Percentiles rank a stretch among this genome's conserved stretches.
These are phyloP conservation scores for Neurospora sp. DNA, from an alignment of 2,329 filamentous ascomycete genomes.

Conservation along the genomic window DNA sequence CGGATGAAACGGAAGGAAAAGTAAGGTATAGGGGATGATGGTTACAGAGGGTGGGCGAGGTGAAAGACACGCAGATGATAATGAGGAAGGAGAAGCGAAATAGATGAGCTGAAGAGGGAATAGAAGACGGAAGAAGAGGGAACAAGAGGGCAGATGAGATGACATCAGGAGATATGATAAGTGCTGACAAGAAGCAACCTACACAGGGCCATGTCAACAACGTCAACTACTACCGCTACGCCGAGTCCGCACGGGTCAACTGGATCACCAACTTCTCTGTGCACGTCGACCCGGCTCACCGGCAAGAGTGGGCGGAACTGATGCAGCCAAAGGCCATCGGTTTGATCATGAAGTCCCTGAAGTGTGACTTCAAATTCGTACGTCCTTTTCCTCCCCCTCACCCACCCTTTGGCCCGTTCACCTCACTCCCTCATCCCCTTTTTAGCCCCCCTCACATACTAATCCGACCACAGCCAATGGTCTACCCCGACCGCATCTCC, in stretches of 20 bases:
- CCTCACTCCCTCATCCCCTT: too few relatives aligned
- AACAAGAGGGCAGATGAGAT: not conserved
- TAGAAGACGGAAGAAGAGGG: not conserved
- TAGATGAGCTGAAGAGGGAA: not conserved
- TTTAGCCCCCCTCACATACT: too few relatives aligned
- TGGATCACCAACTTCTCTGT: conserved; percentile 64
- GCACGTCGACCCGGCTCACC: conserved; percentile 50
- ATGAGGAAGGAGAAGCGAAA: not conserved
- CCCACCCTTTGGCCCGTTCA: too few relatives aligned
- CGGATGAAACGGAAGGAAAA: too few relatives aligned
- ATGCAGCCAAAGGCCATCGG: conserved; percentile 58
- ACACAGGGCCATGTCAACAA: conserved; percentile 72
- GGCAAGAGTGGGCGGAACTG: conserved; percentile 57
- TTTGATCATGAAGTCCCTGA: conserved; percentile 71
- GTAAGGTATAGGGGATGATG: too few relatives aligned
- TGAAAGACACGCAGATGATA: too few relatives aligned
- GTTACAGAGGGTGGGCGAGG: too few relatives aligned
- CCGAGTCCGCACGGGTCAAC: conserved; percentile 71
- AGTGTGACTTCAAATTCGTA: conserved; percentile 81
- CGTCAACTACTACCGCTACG: conserved; percentile 72
- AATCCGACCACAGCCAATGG: conserved; percentile 54
- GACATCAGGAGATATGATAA: not conserved
- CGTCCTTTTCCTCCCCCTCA: too few relatives aligned
- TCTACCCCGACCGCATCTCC: conserved; percentile 70
- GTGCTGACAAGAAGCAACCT: not conserved